These are phyloP conservation scores for Bromus sterilis DNA, from an alignment of 176 grass and related monocot species.

Conservation along the genomic window DNA sequence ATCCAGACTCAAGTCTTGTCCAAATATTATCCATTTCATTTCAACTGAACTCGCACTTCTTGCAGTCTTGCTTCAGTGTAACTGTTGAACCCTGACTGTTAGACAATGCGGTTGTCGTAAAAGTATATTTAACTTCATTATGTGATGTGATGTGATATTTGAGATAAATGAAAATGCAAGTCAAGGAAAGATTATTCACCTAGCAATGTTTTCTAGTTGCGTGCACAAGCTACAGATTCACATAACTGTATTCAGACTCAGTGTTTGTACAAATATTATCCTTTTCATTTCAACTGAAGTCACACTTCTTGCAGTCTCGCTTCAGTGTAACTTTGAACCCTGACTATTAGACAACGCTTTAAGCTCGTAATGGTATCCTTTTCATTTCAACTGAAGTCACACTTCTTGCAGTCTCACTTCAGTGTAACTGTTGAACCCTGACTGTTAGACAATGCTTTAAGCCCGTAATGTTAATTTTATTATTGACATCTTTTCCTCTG, in stretches of 20 bases:
- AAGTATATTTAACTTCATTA: neutral
- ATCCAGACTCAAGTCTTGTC: neutral
- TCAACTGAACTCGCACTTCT: neutral
- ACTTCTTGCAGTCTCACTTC: neutral
- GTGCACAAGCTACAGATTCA: neutral
- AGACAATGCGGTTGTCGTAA: neutral
- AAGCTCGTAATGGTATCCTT: neutral
- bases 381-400: neutral
- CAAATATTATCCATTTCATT: neutral
- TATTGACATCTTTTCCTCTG: neutral
- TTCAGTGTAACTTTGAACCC: neutral
- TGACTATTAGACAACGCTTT: neutral
- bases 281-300: neutral
- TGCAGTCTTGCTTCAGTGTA: neutral
- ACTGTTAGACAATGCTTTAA: neutral
- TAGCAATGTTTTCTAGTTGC: neutral
- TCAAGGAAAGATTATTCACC: neutral
- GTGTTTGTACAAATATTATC: neutral
- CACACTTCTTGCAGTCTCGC: neutral
- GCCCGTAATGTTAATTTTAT: neutral
- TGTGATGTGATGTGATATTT: neutral
- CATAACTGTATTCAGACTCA: neutral
- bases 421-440: neutral
- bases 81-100: neutral
- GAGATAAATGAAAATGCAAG: neutral